Evolutionary conservation across 1,139 yeast species (phyloP), one percentile per base, ranked within the genome.

Genomic region (Pichia sp.): DNA sequence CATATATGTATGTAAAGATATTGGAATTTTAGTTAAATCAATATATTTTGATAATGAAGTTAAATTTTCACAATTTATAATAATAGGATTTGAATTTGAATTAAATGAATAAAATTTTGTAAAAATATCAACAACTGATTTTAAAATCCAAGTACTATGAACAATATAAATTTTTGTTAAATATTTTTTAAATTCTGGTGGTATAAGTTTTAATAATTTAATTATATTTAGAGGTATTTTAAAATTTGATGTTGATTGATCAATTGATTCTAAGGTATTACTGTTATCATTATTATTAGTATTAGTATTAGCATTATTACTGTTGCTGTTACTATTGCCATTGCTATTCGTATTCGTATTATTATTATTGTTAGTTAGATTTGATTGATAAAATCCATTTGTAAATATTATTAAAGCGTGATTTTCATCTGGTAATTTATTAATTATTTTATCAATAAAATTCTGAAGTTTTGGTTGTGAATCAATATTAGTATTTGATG

Each of bases 121-220:
- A 49, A 87, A 67, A 43, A 87, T 76, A 48, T 87, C 92, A 23
- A 87, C 76, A 32, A 89, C 74, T 0, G 96, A 83, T 55, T 89
- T 78, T 20, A 87, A 77, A 67, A 92, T 78, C 92, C 96, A 89
- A 43, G 87, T 83, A 57, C 90, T 97, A 63, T 92, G 97, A 4
- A 92, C 96, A 35, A 90, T 75, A 53, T 83, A 84, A 4, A 87
- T 70, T 55, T 79, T 82, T 43, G 69, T 68, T 43, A 89, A 65
- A 45, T 76, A 70, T 48, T 76, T 75, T 48, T 76, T 74, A 43
- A 74, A 69, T 12, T 73, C 72, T 22, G 73, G 70, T n/a, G 90
- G 80, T 39, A 92, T 73, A 55, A 75, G 67, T 53, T 84, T 77
- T 56, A 87, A 77, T 51, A 90, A 80, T 57, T 80, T 82, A 39